Base-by-base conservation (phyloP, 2,329 filamentous ascomycete genomes). In the Trichoderma aggressivum region DNA sequence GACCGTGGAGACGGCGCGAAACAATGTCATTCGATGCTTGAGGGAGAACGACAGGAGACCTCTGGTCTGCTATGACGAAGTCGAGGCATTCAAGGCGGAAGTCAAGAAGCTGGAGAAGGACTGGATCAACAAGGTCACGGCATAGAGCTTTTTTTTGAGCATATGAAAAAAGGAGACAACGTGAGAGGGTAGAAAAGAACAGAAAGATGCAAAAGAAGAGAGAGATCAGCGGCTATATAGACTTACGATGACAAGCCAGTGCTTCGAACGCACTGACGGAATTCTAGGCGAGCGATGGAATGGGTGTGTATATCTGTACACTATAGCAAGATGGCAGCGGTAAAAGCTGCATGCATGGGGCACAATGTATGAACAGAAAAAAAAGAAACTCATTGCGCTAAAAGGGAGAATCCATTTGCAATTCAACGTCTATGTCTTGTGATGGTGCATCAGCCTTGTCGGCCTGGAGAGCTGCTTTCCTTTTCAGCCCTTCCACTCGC, bases 41-140 rank as follows among this genome's bases (percentile, higher is more conserved):
- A 86, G 92, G 73, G 87, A 91, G 78, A 91, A 98, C 81, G 94
- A 98, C 82, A 87, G 94, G 74, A 88, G 94, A 81, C 94, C 95
- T 80, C 85, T 98, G 79, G 93, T 98, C 85, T 98, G 95, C 87
- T 98, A 93, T 92, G 88, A 90, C 82, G 94, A 98, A 87, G 94
- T 98, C 28, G 92, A 97, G 84, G 86, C 86, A 24, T 98, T 98
- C 82, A 97, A 94, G 88, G 87, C 88, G 77, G 93, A 97, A 86
- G 94, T 98, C 64, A 89, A 92, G 76, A 90, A 89, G 84, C 82
- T 98, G 82, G 95, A 98, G 88, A 91, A 89, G 82, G 86, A 86
- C 30, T 98, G 97, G 89, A 93, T 98, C 43, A 91, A 97, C 79
- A 93, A 91, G 84, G 90, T 97, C 70, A 87, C 93, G 71, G 82